Percentiles rank a stretch among this genome's conserved stretches.
phyloP scores from a whole-genome alignment of 1,139 yeast species.

The Lodderomyces orthopsilosis region DNA sequence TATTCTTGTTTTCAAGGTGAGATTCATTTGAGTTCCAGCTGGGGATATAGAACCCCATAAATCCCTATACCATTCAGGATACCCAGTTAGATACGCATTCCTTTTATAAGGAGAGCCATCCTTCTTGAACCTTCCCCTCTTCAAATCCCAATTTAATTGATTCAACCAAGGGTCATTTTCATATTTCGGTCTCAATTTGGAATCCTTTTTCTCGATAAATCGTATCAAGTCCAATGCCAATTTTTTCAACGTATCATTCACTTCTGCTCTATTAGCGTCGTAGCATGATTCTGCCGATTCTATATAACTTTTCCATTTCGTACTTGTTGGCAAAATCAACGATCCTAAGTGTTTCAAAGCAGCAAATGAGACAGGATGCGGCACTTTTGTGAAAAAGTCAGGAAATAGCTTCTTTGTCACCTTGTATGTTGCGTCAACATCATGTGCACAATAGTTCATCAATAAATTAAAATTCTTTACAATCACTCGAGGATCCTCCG shows the following conservation, averaged over 20 bases:
- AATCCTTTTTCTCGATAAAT: conserved; percentile 25
- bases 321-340: conserved; percentile 77
- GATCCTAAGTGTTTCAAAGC: conserved; percentile 76
- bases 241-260: conserved; percentile 55
- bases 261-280: conserved; percentile 53
- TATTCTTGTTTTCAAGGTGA: conserved; percentile 71
- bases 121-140: conserved; percentile 61
- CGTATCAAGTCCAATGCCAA: conserved; percentile 62
- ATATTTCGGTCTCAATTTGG: conserved; percentile 26
- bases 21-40: conserved; percentile 41
- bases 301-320: conserved; percentile 70
- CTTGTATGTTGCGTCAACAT: conserved; percentile 71
- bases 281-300: conserved; percentile 66
- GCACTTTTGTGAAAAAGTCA: conserved; percentile 60
- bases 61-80: conserved; percentile 90
- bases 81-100: conserved; percentile 80
- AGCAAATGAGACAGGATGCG: conserved; percentile 94
- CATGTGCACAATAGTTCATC: conserved; percentile 81
- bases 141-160: conserved; percentile 84
- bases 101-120: conserved; percentile 73
- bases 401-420: conserved; percentile 74
- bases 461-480: conserved; percentile 57
- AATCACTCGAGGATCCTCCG: conserved; percentile 53
- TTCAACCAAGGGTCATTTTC: conserved; percentile 79
- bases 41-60: conserved; percentile 46